These are phyloP conservation scores for Ceriops decandra DNA, from an alignment of 345 rosid species.

Conservation along the genomic window DNA sequence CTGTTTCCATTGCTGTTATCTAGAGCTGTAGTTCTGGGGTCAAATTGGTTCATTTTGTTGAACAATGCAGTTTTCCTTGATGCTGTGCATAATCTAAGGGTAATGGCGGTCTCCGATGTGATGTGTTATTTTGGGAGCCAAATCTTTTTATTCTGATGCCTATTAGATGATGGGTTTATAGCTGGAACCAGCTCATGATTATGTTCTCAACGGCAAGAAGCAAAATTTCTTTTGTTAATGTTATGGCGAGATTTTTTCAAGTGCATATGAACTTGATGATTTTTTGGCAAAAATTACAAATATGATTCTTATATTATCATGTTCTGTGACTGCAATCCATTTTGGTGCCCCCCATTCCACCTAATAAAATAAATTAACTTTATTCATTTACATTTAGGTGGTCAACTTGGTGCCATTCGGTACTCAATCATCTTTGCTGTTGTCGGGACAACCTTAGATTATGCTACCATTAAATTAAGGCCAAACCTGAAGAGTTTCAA, in stretches of 20 bases:
- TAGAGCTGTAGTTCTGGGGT: no score
- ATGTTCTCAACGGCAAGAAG: neutral
- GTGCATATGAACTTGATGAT: no score
- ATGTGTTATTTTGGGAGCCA: neutral
- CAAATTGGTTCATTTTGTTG: no score
- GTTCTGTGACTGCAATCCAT: no score
- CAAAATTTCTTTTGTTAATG: neutral
- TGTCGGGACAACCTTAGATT: slow-evolving; percentile 58
- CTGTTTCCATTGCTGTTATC: neutral
- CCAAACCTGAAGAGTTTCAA: slow-evolving; percentile 31
- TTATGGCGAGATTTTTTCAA: no score
- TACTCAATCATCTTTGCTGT: slow-evolving; percentile 63
- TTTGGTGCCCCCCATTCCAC: no score
- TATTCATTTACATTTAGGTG: slow-evolving; percentile 44
- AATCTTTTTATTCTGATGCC: neutral
- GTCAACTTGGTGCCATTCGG: slow-evolving; percentile 69
- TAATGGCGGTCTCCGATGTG: no score
- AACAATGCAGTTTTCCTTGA: no score
- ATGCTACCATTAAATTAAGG: slow-evolving; percentile 45
- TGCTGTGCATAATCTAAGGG: no score
- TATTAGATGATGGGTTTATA: neutral
- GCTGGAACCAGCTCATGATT: neutral
- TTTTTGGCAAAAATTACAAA: no score
- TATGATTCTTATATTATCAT: no score
- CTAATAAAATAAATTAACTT: no score